Base-by-base conservation (phyloP, 2,329 filamentous ascomycete genomes). In the Fusarium agapanthi region DNA sequence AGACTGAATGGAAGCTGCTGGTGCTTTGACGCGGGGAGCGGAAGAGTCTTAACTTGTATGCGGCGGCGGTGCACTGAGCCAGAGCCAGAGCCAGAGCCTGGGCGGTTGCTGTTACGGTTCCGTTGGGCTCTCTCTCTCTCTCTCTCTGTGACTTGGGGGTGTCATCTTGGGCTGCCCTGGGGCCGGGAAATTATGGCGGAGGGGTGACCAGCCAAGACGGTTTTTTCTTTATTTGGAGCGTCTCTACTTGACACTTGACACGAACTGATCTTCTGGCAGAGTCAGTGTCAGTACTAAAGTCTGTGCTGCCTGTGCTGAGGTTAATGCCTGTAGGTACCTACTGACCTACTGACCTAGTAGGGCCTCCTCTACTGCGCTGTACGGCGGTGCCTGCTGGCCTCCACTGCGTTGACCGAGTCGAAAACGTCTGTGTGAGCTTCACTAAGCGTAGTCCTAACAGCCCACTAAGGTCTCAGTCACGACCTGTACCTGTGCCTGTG, bases 171-270 rank as follows among this genome's bases (percentile, higher is more conserved):
- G 74, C 65, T 73, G 44, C 16, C 24, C 41, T 44, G 70, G 69
- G 72, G 69, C 67, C 75, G 75, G 75, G 75, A 76, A 76, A 77
- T 77, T 77, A 76, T 77, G 75, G 64, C 69, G 71, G 73, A 76
- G 74, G 69, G 65, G 57, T 60, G 30, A 40, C 53, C 66, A 75
- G 73, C 67, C 74, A 76, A 76, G 71, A 74, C 47, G 61, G 47
- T 61, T 69, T 68, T 66, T 74, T 70, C 66, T 76, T 76, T 68
- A 76, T 76, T 74, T 71, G 68, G 70, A 72, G 67, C 54, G 43
- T 63, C 65, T 57, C 24, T 61, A 69, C 43, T 56, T 67, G 57
- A 61, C 38, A 47, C 68, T 71, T 72, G 54, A 73, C 69, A 71
- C 62, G 55, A 71, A 58, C 45, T 67, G 66, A 63, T 70, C 66